Evolutionary conservation across 306 rosid species (phyloP), one percentile per base, ranked within the genome.

Genomic region (Senna siamea): DNA sequence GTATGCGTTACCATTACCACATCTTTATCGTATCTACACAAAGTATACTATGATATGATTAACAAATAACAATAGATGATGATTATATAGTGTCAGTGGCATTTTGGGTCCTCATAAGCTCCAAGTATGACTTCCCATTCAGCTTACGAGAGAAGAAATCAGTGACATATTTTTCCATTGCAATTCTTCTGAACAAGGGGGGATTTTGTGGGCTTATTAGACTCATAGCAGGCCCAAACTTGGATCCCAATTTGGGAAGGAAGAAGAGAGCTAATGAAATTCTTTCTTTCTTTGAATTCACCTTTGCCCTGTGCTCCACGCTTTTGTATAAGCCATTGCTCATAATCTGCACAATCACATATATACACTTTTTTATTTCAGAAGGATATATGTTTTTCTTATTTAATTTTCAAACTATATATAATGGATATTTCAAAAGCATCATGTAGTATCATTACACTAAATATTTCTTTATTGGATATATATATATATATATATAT

Each of bases 241-340:
- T 87, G 0, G 81, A 80, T 63, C 88, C 80, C 47, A 73, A 58
- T 60, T 80, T 88, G 6, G 89, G 85, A 53, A 47, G 70, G 77
- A 81, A 81, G 79, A 90, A 87, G 75, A 79, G 61, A 1, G 90
- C 92, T 0, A 84, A 4, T 0, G 97, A 91, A 7, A 89, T 82
- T 56, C 94, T 87, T 58, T 83, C 92, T 19, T 82, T 89, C 41
- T 73, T 78, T 61, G 89, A 52, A 55, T 91, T 91, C 76, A 86
- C 89, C 12, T 44, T 74, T 66, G 17, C 97, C 48, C 87, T 89
- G 68, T 91, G 94, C 77, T 91, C 94, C 8, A 80, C 72, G 78
- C 97, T 91, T 18, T 38, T 76, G 71, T 89, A 91, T 9, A 61
- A 44, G 12, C 92, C 90, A 35, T 91, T 89, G 83, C 94, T 91